Base-by-base conservation (phyloP, 129 eudicot genomes). In the Centrapalus pauciflorus region DNA sequence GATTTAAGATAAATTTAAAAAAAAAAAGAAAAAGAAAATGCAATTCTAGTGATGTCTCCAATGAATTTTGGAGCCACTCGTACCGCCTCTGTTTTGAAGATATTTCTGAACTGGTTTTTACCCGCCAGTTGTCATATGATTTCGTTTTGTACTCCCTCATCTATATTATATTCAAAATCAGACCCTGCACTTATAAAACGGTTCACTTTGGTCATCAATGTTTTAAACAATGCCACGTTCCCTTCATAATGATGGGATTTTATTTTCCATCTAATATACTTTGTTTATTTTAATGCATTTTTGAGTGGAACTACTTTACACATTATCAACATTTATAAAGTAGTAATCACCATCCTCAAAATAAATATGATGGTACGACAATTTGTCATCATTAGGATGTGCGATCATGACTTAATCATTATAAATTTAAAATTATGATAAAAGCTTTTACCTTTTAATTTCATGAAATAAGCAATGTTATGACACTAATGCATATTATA, bases 11-110 rank as follows among this genome's bases (percentile, higher is more conserved):
- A n/a, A n/a, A n/a, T n/a, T n/a, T n/a, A n/a, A n/a, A n/a, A n/a
- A n/a, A n/a, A n/a, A n/a, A n/a, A n/a, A n/a, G n/a, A n/a, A 52
- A 14, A 37, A 54, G 23, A 14, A 2, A 35, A 17, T 2, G 24
- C 50, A 54, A 11, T 64, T n/a, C n/a, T 38, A 55, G 54, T 55
- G 68, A 66, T 35, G 43, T 66, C 4, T 66, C 37, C 79, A 43
- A 74, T 33, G 73, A 14, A 26, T 16, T 57, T 48, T 45, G 79
- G 66, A 66, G 35, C 78, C 51, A 64, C 57, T 24, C 63, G 48
- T 54, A 66, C 79, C 79, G 73, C 67, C 79, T 74, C 66, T 59
- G 72, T 66, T 45, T n/a, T 49, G 67, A 74, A 61, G 68, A 66
- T 57, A 66, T 55, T 24, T 54, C 25, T 28, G 41, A 43, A 66